Evolutionary conservation across 164 flowering plant genomes (phyloP).

Genomic region (Macadamia tetraphylla): DNA sequence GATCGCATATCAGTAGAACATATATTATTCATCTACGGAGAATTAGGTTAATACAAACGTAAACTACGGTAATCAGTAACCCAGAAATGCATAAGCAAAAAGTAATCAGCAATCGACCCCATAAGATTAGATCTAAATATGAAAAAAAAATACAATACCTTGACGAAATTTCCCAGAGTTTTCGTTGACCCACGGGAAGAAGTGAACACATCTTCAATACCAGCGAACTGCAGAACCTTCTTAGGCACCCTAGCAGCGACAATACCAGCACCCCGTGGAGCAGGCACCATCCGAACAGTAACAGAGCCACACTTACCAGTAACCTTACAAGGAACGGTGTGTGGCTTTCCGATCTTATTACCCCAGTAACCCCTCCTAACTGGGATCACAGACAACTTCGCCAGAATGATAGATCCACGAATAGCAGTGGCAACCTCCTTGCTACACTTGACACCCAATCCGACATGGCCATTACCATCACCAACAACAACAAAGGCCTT

Average conservation of each 20-base stretch:
- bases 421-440: slow-evolving; percentile 87
- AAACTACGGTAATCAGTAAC: no score
- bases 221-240: slow-evolving; percentile 90
- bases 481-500: slow-evolving; percentile 89
- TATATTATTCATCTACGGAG: no score
- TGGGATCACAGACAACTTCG: slow-evolving; percentile 68
- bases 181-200: slow-evolving; percentile 80
- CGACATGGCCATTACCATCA: slow-evolving; percentile 73
- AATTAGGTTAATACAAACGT: no score
- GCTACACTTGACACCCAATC: slow-evolving; percentile 74
- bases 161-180: slow-evolving; percentile 81
- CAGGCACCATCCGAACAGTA: slow-evolving; percentile 81
- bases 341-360: slow-evolving; percentile 81
- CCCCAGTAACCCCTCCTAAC: slow-evolving; percentile 91
- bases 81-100: neutral
- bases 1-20: no score
- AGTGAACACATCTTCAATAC: slow-evolving; percentile 80
- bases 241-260: slow-evolving; percentile 87
- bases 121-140: neutral
- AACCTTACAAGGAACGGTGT: slow-evolving; percentile 81
- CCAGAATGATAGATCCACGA: slow-evolving; percentile 65
- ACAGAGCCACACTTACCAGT: slow-evolving; percentile 89
- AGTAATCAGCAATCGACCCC: neutral
- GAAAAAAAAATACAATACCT: slow-evolving; percentile 29
- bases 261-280: slow-evolving; percentile 79